Percentiles rank a stretch among this genome's conserved stretches.
Conservation (phyloP, 2,329 filamentous ascomycete species). For the Clonostachys sp. region DNA sequence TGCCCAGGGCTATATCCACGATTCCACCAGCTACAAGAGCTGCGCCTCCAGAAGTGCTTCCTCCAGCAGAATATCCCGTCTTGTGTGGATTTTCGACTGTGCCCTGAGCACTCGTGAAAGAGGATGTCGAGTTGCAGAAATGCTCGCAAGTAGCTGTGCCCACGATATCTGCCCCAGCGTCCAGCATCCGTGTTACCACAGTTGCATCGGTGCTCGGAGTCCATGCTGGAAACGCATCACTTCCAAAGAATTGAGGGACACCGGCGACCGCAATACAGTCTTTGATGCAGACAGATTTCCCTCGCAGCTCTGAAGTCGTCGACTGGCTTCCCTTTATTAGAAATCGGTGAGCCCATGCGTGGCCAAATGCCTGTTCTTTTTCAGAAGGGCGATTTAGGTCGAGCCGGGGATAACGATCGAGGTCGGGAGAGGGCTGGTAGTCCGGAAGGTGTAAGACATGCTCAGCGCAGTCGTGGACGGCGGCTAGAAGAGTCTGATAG, state of each 20-base stretch:
- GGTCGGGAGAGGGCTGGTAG: constrained; percentile 35
- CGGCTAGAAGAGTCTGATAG: constrained; percentile 41
- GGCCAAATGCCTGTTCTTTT: constrained; percentile 37
- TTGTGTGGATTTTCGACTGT: constrained; percentile 37
- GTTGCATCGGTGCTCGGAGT: constrained; percentile 47
- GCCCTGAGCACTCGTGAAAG: constrained; percentile 40
- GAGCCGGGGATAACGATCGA: constrained; percentile 35
- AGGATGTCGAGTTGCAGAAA: constrained; percentile 42
- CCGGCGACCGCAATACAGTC: constrained; percentile 50
- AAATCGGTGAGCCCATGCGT: constrained; percentile 47
- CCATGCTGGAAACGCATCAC: constrained; percentile 43
- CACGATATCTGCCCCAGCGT: constrained; percentile 43
- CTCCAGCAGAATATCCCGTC: constrained; percentile 40
- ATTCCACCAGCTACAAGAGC: constrained; percentile 36
- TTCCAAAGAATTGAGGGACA: constrained; percentile 48
- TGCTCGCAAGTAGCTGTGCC: constrained; percentile 50
- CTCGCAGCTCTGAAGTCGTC: constrained; percentile 17
- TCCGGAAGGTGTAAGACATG: constrained; percentile 36
- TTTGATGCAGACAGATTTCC: constrained; percentile 45
- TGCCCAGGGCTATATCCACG: constrained; percentile 38
- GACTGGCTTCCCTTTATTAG: constrained; percentile 26
- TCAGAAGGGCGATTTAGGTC: constrained; percentile 30
- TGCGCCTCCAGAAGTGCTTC: constrained; percentile 41
- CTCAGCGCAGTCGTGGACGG: constrained; percentile 45
- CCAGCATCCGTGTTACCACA: constrained; percentile 42